These are phyloP conservation scores for Hypoxylon sp. DNA, from an alignment of 2,329 filamentous ascomycete species.

Conservation along the genomic window DNA sequence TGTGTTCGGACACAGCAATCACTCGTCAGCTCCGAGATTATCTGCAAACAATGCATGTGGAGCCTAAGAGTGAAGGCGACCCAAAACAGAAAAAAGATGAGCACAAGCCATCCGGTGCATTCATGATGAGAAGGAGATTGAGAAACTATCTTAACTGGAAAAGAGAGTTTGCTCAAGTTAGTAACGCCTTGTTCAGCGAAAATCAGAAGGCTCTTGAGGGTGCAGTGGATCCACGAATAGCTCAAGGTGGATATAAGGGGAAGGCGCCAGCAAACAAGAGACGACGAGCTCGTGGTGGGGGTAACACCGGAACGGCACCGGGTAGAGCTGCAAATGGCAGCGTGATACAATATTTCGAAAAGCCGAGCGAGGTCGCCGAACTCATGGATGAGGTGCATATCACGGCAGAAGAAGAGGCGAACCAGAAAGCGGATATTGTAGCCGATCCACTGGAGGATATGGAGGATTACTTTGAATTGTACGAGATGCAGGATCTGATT, in stretches of 20 bases:
- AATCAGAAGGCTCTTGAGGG: constrained; percentile 80
- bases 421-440: constrained; percentile 77
- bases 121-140: constrained; percentile 90
- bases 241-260: constrained; percentile 59
- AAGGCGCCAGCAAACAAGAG: constrained; percentile 85
- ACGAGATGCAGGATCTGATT: constrained; percentile 88
- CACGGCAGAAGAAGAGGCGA: constrained; percentile 76
- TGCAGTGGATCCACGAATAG: constrained; percentile 65
- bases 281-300: constrained; percentile 83
- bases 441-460: constrained; percentile 86
- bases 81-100: constrained; percentile 54
- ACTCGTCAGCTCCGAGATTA: constrained; percentile 91
- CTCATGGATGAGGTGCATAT: constrained; percentile 84
- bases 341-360: constrained; percentile 81
- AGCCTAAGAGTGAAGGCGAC: constrained; percentile 58
- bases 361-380: constrained; percentile 80
- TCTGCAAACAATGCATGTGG: constrained; percentile 87
- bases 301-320: constrained; percentile 63
- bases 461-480: constrained; percentile 91
- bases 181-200: constrained; percentile 77
- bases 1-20: constrained; percentile 89
- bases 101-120: constrained; percentile 74
- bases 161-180: constrained; percentile 85
- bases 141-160: constrained; percentile 93
- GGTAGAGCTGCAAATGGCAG: constrained; percentile 76